Evolutionary conservation across 805 yeast species (phyloP).

Genomic region (Candida maris): DNA sequence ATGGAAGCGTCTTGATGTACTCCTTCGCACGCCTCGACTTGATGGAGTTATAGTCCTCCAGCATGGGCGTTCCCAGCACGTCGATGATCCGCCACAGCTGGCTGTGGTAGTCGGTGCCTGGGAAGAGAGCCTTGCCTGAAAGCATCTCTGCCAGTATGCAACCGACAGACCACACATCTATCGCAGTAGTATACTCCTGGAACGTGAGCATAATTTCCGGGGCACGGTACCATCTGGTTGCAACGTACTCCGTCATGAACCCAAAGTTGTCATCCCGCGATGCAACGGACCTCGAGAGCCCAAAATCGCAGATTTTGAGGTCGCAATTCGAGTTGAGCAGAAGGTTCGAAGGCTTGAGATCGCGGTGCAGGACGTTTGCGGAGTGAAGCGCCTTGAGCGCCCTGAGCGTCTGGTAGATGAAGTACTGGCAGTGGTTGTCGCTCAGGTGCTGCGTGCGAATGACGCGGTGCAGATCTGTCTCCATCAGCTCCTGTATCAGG

Average conservation of each 20-base stretch:
- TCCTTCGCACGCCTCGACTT: conserved; percentile 84
- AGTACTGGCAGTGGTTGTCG: conserved; percentile 93
- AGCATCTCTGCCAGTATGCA: conserved; percentile 92
- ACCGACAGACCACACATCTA: conserved; percentile 96
- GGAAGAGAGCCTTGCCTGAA: conserved; percentile 82
- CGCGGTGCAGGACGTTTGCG: conserved; percentile 93
- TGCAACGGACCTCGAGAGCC: conserved; percentile 72
- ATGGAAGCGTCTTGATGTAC: conserved; percentile 77
- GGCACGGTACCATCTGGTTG: conserved; percentile 96
- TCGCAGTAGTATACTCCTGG: conserved; percentile 89
- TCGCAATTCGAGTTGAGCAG: conserved; percentile 90
- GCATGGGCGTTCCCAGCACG: conserved; percentile 81
- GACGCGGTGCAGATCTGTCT: conserved; percentile 79
- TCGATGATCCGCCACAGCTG: conserved; percentile 83
- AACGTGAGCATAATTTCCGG: conserved; percentile 97
- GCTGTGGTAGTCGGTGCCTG: conserved; percentile 91
- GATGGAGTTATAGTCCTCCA: conserved; percentile 70
- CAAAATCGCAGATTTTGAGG: conserved; percentile 90
- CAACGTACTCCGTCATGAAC: conserved; percentile 94
- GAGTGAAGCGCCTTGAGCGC: conserved; percentile 89
- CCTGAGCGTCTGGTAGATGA: conserved; percentile 83
- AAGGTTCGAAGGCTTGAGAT: conserved; percentile 84
- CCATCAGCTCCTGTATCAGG: conserved; percentile 83
- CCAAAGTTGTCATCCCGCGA: conserved; percentile 64
- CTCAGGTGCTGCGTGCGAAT: conserved; percentile 76